phyloP scores from a whole-genome alignment of 441 rosid genomes.

The Populus hybrid region DNA sequence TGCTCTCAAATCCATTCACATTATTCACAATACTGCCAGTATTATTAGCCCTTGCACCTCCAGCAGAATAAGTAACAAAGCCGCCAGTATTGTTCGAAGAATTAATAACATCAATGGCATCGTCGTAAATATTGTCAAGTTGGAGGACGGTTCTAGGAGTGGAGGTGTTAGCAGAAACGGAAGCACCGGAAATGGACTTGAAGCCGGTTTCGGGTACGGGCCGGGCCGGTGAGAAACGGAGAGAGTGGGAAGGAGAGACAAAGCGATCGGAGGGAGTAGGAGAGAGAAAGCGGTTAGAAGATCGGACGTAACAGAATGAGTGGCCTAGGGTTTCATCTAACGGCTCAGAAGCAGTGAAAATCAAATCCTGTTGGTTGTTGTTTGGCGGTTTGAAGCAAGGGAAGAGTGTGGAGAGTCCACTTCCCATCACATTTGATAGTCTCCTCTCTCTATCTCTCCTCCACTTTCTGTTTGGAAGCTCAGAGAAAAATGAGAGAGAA shows the following conservation, averaged over 20 bases:
- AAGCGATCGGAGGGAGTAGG: slow-evolving; percentile 77
- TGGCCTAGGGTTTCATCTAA: slow-evolving; percentile 92
- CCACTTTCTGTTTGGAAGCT: slow-evolving; percentile 27
- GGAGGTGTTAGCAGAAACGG: slow-evolving; percentile 49
- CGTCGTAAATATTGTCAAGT: slow-evolving; percentile 70
- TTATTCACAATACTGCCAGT: slow-evolving; percentile 44
- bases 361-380: slow-evolving; percentile 34
- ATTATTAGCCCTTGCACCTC: neutral
- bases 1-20: slow-evolving; percentile 80
- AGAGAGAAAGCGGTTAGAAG: slow-evolving; percentile 75
- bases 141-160: slow-evolving; percentile 82
- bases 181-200: slow-evolving; percentile 20
- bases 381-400: slow-evolving; percentile 67
- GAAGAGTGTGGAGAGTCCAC: slow-evolving; percentile 74
- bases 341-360: slow-evolving; percentile 54
- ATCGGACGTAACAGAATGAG: slow-evolving; percentile 86
- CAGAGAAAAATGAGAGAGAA: slow-evolving; percentile 21
- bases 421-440: slow-evolving; percentile 94
- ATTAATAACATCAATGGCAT: slow-evolving; percentile 53
- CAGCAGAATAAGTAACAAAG: neutral
- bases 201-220: slow-evolving; percentile 28
- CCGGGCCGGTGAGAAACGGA: slow-evolving; percentile 54
- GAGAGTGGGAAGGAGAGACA: too few species aligned
- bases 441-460: slow-evolving; percentile 2
- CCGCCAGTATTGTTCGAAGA: slow-evolving; percentile 13